Evolutionary conservation across 108 stramenopile genomes (phyloP).

Genomic region (Epipyxis sp.): DNA sequence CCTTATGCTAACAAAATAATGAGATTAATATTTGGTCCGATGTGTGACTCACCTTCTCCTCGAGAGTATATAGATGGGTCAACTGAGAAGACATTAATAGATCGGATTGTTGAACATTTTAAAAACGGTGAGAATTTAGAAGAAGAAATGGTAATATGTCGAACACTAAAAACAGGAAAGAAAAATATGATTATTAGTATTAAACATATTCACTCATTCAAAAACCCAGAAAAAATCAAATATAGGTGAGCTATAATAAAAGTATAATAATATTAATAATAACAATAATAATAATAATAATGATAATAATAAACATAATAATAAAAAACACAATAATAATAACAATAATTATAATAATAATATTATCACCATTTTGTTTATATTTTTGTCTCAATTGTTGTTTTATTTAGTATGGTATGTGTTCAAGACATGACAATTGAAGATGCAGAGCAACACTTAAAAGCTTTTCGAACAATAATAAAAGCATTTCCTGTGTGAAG

Average conservation of each 20-base stretch:
- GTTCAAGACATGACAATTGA: background rate
- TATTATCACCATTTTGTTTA: no score
- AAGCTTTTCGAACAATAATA: no score
- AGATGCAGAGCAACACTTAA: constrained; percentile 1
- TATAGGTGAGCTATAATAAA: background rate
- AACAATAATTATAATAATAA: no score
- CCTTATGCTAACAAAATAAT: constrained; percentile 22
- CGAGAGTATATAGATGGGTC: background rate
- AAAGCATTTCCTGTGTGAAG: no score
- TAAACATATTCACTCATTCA: background rate
- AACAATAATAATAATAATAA: no score
- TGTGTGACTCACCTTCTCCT: constrained; percentile 11
- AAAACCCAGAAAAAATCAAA: constrained; percentile 10
- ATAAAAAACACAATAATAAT: no score
- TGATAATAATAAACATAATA: no score
- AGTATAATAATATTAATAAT: no score
- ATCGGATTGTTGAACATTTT: background rate
- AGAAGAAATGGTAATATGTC: background rate
- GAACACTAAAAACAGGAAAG: background rate
- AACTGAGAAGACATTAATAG: background rate
- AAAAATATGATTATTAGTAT: background rate
- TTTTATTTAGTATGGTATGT: background rate
- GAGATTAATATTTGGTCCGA: background rate
- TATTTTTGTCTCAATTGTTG: background rate
- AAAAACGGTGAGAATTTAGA: background rate